Conservation (phyloP, 2,329 filamentous ascomycete species). For the Xylariaceae sp. region DNA sequence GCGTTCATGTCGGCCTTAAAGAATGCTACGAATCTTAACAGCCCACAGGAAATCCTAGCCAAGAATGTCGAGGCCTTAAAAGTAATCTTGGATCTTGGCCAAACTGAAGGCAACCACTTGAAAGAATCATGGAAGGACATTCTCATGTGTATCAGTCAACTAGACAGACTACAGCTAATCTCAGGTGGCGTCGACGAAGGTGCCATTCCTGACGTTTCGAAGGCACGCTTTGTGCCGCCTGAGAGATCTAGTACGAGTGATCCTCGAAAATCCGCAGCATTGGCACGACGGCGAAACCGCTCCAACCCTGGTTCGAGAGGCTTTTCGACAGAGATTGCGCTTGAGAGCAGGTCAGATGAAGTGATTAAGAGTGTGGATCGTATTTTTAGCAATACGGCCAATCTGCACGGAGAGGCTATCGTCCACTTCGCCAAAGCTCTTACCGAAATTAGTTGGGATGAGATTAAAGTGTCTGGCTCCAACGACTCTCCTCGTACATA, state of each 20-base stretch:
- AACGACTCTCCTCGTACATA: slow-evolving; percentile 96
- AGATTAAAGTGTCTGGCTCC: slow-evolving; percentile 95
- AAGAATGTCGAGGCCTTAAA: slow-evolving; percentile 97
- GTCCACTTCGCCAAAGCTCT: slow-evolving; percentile 92
- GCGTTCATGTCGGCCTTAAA: slow-evolving; percentile 93
- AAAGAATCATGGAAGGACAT: slow-evolving; percentile 95
- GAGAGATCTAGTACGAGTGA: slow-evolving; percentile 60
- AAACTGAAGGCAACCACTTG: slow-evolving; percentile 88
- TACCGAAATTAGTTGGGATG: slow-evolving; percentile 97
- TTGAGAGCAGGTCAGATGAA: slow-evolving; percentile 90
- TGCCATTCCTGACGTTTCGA: slow-evolving; percentile 87
- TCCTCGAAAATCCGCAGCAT: slow-evolving; percentile 71
- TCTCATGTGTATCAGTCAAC: slow-evolving; percentile 91
- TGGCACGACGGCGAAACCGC: slow-evolving; percentile 56
- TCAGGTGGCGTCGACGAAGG: slow-evolving; percentile 94
- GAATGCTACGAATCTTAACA: slow-evolving; percentile 94
- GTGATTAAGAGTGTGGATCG: slow-evolving; percentile 91
- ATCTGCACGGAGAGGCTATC: slow-evolving; percentile 91
- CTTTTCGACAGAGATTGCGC: slow-evolving; percentile 79
- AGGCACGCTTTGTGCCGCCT: slow-evolving; percentile 72
- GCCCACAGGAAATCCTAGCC: slow-evolving; percentile 90
- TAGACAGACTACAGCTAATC: slow-evolving; percentile 93
- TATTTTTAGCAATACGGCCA: slow-evolving; percentile 96
- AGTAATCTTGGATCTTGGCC: slow-evolving; percentile 86
- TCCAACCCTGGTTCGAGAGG: slow-evolving; percentile 66